phyloP scores from a whole-genome alignment of 1,284 basidiomycete genomes.

The Ceratobasidium sp. region DNA sequence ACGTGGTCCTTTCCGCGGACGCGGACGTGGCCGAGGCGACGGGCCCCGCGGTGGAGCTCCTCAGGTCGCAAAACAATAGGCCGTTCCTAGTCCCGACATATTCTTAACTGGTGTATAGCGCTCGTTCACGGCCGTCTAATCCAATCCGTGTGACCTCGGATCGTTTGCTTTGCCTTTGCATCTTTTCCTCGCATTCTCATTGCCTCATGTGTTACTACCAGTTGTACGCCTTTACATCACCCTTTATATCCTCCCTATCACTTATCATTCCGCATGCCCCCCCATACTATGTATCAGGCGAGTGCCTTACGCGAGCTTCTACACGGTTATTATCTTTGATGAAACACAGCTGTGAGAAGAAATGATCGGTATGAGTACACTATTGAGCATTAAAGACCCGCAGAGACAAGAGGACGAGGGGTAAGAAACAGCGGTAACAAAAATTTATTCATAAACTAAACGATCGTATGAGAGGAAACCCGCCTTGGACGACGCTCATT shows the following conservation, averaged over 20 bases:
- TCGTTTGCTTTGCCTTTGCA: constrained; percentile 44
- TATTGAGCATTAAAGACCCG: background rate
- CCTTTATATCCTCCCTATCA: constrained; percentile 30
- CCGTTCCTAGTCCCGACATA: background rate
- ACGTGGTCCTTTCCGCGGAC: constrained; percentile 46
- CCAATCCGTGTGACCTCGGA: constrained; percentile 1
- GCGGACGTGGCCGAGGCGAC: constrained; percentile 47
- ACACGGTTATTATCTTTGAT: constrained; percentile 19
- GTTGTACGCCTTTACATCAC: constrained; percentile 39
- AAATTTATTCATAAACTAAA: constrained; percentile 16
- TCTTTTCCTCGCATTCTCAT: constrained; percentile 42
- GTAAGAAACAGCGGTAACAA: constrained; percentile 6
- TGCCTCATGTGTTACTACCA: constrained; percentile 41
- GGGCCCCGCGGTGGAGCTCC: constrained; percentile 42
- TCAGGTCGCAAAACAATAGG: constrained; percentile 25
- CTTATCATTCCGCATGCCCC: constrained; percentile 25
- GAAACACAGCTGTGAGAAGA: constrained; percentile 19
- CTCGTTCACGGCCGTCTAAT: constrained; percentile 42
- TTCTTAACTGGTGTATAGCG: constrained; percentile 16
- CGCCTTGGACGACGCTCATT: background rate
- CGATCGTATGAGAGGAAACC: background rate
- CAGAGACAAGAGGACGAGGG: background rate
- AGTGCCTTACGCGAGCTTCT: constrained; percentile 26
- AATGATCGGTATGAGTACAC: constrained; percentile 11
- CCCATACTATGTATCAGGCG: constrained; percentile 39